Evolutionary conservation across 148 eudicot species (phyloP), one percentile per base, ranked within the genome.

Genomic region (Linanthus parryae): DNA sequence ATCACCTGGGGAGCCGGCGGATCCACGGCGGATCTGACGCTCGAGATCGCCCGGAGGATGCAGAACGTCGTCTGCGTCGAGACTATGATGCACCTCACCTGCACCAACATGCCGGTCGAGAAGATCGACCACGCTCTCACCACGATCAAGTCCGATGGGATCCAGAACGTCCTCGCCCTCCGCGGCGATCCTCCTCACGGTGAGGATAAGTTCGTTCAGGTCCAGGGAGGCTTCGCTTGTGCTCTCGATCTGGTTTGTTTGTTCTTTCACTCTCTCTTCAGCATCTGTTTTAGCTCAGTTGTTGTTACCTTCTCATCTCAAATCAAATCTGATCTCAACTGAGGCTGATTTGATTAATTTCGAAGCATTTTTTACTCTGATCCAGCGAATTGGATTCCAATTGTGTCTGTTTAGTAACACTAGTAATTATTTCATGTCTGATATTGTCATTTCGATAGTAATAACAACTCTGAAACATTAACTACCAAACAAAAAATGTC

Each of bases 1-100:
- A 92, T 92, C 33, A 92, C 98, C 0, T 87, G 98, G 98, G 96
- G 98, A 0, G 98, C 98, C 0, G 98, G 98, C 8, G 98, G 98
- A 11, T 84, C 98, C 24, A 92, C 98, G 0, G 98, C 98, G 0
- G 98, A 92, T 65, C 73, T 92, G 1, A 92, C 98, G 1, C 74
- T 92, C 0, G 98, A 92, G 39, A 92, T 92, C 5, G 80, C 96
- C 1, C 77, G 73, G 23, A 66, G 90, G 21, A 92, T 92, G 98
- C 98, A 92, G 70, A 92, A 92, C 69, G 69, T 81, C 73, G 88
- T 82, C 15, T 79, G 98, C 16, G 90, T 92, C 11, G 98, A 92
- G 61, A 67, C 88, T 0, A 92, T 92, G 98, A 92, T 92, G 98
- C 98, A 92, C 53, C 68, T 92, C 27, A 92, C 98, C 8, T 92